Evolutionary conservation across 1,284 basidiomycete species (phyloP), one percentile per base, ranked within the genome.

Genomic region (Malassezia japonica): DNA sequence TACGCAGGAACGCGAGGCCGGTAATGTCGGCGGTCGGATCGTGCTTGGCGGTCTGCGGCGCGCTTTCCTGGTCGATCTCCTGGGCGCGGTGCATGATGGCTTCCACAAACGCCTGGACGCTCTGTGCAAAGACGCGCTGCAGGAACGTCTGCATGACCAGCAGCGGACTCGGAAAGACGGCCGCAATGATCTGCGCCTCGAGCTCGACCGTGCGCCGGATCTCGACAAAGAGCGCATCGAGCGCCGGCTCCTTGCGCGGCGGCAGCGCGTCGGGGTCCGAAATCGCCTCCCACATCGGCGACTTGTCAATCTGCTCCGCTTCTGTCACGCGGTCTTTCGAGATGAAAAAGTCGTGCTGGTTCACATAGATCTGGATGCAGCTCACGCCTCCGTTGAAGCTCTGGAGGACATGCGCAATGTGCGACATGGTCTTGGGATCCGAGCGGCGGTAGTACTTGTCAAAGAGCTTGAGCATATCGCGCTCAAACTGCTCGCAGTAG

Each of bases 81-180:
- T 41, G 42, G 8, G 54, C 67, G 29, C 66, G 67, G 25, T 64
- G 58, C 68, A 72, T 71, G 40, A 72, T 54, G 10, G 66, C 62
- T 48, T 72, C 70, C 36, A 72, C 62, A 41, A 66, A 68, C 21
- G 56, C 60, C 46, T 71, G 68, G 3, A 72, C 64, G 20, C 91
- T 89, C 77, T 99, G 94, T 0, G 91, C 92, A 75, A 99, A 99
- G 0, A 98, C 88, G 32, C 94, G 80, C 72, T 96, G 94, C 34
- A 99, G 75, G 75, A 99, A 98, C 6, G 96, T 91, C 74, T 95
- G 89, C 89, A 98, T 92, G 13, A 99, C 94, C n/a, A 89, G 81
- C 8, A 86, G 82, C 9, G 94, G 92, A 61, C 90, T 90, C 0
- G 94, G 94, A 74, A 99, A 99, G 4, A 99, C 94, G 1, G 90